Conservation (phyloP, 2,329 filamentous ascomycete species). For the Geosmithia putterillii region DNA sequence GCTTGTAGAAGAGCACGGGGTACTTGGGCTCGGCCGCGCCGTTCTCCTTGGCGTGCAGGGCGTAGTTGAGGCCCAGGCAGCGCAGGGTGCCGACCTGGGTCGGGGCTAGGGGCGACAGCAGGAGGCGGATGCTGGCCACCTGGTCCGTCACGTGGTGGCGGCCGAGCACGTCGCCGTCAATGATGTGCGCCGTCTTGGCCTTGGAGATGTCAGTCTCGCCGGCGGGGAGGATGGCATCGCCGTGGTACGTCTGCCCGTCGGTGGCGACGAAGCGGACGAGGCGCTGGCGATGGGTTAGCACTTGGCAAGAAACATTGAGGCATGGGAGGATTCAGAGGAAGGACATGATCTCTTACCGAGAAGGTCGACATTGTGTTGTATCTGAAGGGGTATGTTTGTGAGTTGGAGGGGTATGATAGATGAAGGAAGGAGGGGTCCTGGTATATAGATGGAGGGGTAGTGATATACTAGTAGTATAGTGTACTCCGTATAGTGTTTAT, state of each 20-base stretch:
- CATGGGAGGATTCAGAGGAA: background rate
- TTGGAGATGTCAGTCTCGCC: slow-evolving; percentile 49
- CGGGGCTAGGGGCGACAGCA: slow-evolving; percentile 52
- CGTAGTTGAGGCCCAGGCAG: slow-evolving; percentile 62
- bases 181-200: slow-evolving; percentile 47
- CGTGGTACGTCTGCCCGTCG: slow-evolving; percentile 59
- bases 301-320: background rate
- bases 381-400: too few species aligned
- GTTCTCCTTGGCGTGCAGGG: slow-evolving; percentile 57
- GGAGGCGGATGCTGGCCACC: slow-evolving; percentile 37
- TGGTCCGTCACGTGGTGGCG: slow-evolving; percentile 51
- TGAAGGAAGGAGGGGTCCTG: too few species aligned
- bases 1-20: slow-evolving; percentile 57
- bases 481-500: too few species aligned
- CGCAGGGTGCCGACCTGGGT: slow-evolving; percentile 54
- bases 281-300: slow-evolving; percentile 30
- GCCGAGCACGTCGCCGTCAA: slow-evolving; percentile 55
- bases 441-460: background rate
- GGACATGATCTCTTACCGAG: background rate
- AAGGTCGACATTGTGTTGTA: slow-evolving; percentile 1
- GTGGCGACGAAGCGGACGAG: slow-evolving; percentile 63
- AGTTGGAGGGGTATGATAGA: background rate
- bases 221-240: slow-evolving; percentile 56
- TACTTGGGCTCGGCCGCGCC: slow-evolving; percentile 57
- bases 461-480: background rate